Conservation (phyloP, 179 eudicot genomes). For the Amaranthus tricolor region DNA sequence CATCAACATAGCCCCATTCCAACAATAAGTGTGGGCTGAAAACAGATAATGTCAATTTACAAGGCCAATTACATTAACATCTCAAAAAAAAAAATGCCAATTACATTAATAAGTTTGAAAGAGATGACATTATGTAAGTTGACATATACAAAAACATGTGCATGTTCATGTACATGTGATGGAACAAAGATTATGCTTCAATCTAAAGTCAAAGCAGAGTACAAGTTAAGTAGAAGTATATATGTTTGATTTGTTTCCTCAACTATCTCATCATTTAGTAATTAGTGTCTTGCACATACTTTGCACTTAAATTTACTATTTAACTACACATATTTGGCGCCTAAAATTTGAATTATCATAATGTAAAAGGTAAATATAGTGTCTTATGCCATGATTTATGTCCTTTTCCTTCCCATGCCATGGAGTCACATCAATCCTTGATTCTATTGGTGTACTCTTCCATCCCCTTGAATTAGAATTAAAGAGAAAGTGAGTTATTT, state of each 20-base stretch:
- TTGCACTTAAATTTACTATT: neutral
- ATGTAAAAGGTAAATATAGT: conserved; percentile 22
- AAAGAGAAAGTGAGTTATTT: too few relatives aligned
- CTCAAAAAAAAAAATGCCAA: too few relatives aligned
- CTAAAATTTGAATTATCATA: conserved; percentile 36
- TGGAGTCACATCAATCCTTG: conserved; percentile 14
- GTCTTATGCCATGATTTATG: conserved; percentile 9
- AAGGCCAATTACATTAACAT: too few relatives aligned
- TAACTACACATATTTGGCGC: conserved; percentile 43
- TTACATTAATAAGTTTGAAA: too few relatives aligned
- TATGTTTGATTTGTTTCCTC: neutral
- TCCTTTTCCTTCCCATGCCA: conserved; percentile 18
- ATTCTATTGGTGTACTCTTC: conserved; percentile 1
- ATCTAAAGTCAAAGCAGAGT: conserved; percentile 28
- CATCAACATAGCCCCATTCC: too few relatives aligned
- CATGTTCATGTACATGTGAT: conserved; percentile 6
- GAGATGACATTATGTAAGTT: neutral
- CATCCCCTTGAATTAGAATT: too few relatives aligned
- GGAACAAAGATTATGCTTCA: conserved; percentile 46
- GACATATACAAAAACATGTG: conserved; percentile 19
- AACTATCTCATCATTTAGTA: neutral
- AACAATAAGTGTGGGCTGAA: too few relatives aligned
- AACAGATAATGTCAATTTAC: too few relatives aligned
- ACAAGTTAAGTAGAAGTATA: conserved; percentile 52
- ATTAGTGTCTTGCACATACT: neutral